Base-by-base conservation (phyloP, 2,329 filamentous ascomycete species). In the Paecilomyces niveus region DNA sequence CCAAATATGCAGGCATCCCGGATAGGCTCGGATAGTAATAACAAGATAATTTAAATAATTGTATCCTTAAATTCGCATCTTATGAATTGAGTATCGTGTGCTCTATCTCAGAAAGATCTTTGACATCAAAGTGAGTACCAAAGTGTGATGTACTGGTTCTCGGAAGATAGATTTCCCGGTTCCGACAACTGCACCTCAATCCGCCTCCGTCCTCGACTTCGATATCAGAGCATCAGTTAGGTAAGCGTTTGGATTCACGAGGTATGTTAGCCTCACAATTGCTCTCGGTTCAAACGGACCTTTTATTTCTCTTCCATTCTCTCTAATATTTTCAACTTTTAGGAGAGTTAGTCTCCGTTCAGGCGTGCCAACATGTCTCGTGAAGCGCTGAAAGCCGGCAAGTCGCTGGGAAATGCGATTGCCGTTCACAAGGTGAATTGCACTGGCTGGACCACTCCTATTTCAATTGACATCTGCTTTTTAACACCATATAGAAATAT, bases 401-500 rank as follows among this genome's bases (percentile, higher is more conserved):
- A 73, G 63, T 67, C 72, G 61, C 73, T 73, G 55, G 70, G 70
- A 50, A 69, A 70, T 59, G 74, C 66, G 35, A 61, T 77, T 58
- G 65, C 74, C 22, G 63, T 77, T 54, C 61, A 67, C 54, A 67
- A 76, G 72, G 74, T 77, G 67, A 33, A 63, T 45, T 45, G 18
- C 51, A 22, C 35, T 21, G 32, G n/a, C n/a, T 13, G 3, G 11
- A 33, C 55, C 18, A 32, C 22, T 10, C 10, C 54, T 22, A 49
- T 56, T 39, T 13, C 52, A 49, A 6, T 45, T 18, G n/a, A 21
- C 18, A n/a, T 6, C n/a, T 9, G 3, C 3, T 39, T 35, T 54
- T 31, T 58, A n/a, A 59, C 53, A 33, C 50, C 3, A 9, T 26
- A 10, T 70, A 99, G 93, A 97, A 97, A 89, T 93, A 99, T 80